phyloP scores from a whole-genome alignment of 306 rosid species.

The Arachis hypogaea region DNA sequence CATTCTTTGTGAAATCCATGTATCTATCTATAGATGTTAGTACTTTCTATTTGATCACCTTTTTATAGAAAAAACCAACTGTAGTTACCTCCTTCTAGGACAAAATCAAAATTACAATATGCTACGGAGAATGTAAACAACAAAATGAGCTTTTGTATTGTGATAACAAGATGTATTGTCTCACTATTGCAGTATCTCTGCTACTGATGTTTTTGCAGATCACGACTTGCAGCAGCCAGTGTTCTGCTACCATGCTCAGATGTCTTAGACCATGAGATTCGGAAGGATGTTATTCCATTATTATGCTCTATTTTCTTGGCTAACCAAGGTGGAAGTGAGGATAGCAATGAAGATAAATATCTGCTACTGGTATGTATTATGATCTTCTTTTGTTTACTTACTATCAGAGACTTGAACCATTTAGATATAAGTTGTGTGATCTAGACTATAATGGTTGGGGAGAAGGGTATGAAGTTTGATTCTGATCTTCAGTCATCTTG shows the following conservation, averaged over 20 bases:
- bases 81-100: background rate
- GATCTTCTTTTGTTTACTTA: slow-evolving; percentile 29
- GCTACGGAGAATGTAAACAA: background rate
- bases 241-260: slow-evolving; percentile 44
- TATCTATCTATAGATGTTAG: background rate
- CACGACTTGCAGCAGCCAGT: slow-evolving; percentile 39
- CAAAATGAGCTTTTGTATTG: slow-evolving; percentile 5
- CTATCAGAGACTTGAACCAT: background rate
- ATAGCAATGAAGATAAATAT: slow-evolving; percentile 60
- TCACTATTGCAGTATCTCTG: background rate
- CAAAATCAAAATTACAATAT: background rate
- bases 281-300: slow-evolving; percentile 54
- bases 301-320: slow-evolving; percentile 95
- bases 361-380: slow-evolving; percentile 58
- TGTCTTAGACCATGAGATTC: slow-evolving; percentile 55
- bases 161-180: background rate
- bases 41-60: background rate
- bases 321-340: slow-evolving; percentile 80
- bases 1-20: no score
- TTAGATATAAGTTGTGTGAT: background rate
- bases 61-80: background rate
- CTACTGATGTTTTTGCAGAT: slow-evolving; percentile 20
- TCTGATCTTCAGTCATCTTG: slow-evolving; percentile 29
- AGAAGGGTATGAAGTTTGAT: background rate
- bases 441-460: background rate